These are phyloP conservation scores for Trichoderma sp. DNA, from an alignment of 2,329 filamentous ascomycete genomes.

Conservation along the genomic window DNA sequence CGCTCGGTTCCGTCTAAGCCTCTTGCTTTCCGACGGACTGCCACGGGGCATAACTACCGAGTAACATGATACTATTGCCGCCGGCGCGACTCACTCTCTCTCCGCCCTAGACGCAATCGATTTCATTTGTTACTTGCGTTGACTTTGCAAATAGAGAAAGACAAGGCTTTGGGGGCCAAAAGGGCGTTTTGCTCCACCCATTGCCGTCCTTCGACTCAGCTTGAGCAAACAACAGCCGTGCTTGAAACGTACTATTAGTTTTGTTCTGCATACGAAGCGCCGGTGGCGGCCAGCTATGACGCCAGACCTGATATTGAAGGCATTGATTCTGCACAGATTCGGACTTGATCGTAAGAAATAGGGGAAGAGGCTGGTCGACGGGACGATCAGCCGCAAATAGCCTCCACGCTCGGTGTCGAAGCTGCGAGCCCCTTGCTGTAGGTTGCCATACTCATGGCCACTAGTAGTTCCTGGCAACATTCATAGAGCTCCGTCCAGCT, in stretches of 20 bases:
- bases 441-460: background rate
- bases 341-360: background rate
- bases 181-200: conserved; percentile 5
- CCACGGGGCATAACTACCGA: background rate
- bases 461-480: background rate
- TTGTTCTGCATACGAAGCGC: conserved; percentile 6
- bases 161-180: conserved; percentile 17
- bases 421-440: background rate
- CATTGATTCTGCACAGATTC: background rate
- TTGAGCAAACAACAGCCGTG: conserved; percentile 18
- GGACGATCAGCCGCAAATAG: conserved; percentile 8
- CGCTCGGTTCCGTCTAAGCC: background rate
- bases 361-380: background rate
- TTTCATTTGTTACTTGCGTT: background rate
- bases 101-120: background rate
- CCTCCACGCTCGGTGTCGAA: background rate
- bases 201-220: conserved; percentile 2
- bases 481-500: background rate
- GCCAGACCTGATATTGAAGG: background rate
- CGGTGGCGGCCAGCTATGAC: background rate
- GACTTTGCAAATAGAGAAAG: background rate
- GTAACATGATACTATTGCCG: background rate
- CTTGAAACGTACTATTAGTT: background rate
- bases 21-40: background rate
- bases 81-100: background rate